Evolutionary conservation across 805 yeast species (phyloP), one percentile per base, ranked within the genome.

Genomic region (Babjeviella inositovora): DNA sequence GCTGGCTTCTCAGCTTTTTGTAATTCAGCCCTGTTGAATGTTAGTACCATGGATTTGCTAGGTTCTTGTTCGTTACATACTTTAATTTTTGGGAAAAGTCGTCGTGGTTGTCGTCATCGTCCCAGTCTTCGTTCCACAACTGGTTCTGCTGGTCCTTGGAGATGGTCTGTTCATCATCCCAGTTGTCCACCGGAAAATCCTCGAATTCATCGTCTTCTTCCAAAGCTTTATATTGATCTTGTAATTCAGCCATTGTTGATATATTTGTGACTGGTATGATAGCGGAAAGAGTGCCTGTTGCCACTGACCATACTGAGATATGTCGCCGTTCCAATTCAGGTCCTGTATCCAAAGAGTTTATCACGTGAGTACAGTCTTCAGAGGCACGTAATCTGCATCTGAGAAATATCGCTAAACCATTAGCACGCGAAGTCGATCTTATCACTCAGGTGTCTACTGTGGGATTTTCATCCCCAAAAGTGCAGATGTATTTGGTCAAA

Each of bases 61-160:
- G 12, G 12, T 11, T 18, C 15, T 8, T 5, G 12, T 17, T 15
- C 20, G 9, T 15, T 23, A 41, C 72, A 28, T 50, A 57, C 64
- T 72, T 70, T 43, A 87, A 59, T 37, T 65, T 71, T 31, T 61
- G 62, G 20, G 90, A 70, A 50, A 87, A 90, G 33, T 81, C 82
- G 39, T 85, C 96, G 29, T 80, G 90, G 28, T 74, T 79, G 39
- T 85, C 95, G 31, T 84, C 93, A 44, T 87, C 92, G 35, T 79
- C 96, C 98, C 98, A 87, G 45, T 82, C 87, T 48, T 85, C 95
- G 36, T 85, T 94, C 96, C 97, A 85, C 24, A 85, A 64, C 31
- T 69, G 62, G 36, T 66, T 49, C 46, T 64, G 62, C 33, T 65
- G 57, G 34, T 57, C 53, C 37, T 61, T 42, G 30, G 62, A 59